These are phyloP conservation scores for Neofusicoccum kwambonambiense DNA, from an alignment of 2,329 filamentous ascomycete species.

Conservation along the genomic window DNA sequence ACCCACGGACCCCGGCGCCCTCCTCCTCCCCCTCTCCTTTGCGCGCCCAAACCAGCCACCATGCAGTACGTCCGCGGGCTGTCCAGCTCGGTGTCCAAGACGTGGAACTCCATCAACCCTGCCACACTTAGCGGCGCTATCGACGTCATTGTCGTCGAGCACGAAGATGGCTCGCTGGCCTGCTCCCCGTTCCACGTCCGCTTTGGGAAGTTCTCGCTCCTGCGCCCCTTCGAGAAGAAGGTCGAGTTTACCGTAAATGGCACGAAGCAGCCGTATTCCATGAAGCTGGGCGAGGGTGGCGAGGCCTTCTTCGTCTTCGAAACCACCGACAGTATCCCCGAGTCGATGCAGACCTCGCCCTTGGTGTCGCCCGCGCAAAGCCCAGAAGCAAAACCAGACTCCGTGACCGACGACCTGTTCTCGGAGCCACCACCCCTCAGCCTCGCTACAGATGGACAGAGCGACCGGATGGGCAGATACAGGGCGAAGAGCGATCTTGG, in stretches of 20 bases:
- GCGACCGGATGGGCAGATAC: conserved; percentile 19
- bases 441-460: conserved; percentile 50
- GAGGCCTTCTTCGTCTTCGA: conserved; percentile 99
- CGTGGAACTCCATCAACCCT: conserved; percentile 99
- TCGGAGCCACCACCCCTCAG: conserved; percentile 71
- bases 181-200: conserved; percentile 98
- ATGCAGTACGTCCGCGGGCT: conserved; percentile 99
- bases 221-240: conserved; percentile 97
- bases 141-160: conserved; percentile 97
- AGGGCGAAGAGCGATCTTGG: conserved; percentile 49
- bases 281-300: conserved; percentile 97
- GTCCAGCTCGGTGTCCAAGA: conserved; percentile 92
- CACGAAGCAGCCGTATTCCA: conserved; percentile 85
- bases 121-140: conserved; percentile 96
- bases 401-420: conserved; percentile 47
- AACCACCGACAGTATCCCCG: conserved; percentile 87
- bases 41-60: conserved; percentile 57
- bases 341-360: conserved; percentile 89
- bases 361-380: conserved; percentile 86
- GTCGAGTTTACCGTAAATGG: conserved; percentile 97
- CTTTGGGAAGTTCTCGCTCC: conserved; percentile 95
- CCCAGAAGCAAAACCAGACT: conserved; percentile 61
- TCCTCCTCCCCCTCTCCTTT: not conserved
- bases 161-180: conserved; percentile 83
- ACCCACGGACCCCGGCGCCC: not conserved